These are phyloP conservation scores for Komagataella kurtzmanii DNA, from an alignment of 805 yeast species.

Conservation along the genomic window DNA sequence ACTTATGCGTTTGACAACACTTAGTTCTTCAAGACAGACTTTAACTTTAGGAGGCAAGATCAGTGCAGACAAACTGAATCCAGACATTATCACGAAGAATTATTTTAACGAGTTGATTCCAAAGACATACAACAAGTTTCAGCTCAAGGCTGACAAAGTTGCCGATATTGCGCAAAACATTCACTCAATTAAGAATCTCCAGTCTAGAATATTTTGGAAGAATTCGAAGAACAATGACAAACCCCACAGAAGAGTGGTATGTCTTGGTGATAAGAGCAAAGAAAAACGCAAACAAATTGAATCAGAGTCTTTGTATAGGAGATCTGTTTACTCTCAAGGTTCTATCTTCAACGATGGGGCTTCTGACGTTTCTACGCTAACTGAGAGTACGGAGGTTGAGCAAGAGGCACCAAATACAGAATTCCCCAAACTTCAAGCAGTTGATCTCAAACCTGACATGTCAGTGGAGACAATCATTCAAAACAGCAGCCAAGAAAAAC, in stretches of 20 bases:
- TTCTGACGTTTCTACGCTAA: not conserved
- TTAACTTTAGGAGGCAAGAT: slow-evolving; percentile 40
- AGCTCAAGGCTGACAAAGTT: slow-evolving; percentile 16
- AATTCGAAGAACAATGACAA: slow-evolving; percentile 9
- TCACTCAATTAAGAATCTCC: slow-evolving; percentile 29
- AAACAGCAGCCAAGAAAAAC: not conserved
- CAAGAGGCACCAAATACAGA: not conserved
- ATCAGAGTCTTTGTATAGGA: not conserved
- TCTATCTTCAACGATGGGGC: not conserved
- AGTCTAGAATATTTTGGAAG: slow-evolving; percentile 26
- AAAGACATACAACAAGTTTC: slow-evolving; percentile 16
- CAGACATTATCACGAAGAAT: slow-evolving; percentile 18
- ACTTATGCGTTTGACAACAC: slow-evolving; percentile 49
- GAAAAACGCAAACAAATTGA: not conserved
- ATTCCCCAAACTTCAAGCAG: not conserved
- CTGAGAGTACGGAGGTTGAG: not conserved
- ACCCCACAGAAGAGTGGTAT: slow-evolving; percentile 28
- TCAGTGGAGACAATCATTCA: not conserved
- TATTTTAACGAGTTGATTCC: slow-evolving; percentile 16
- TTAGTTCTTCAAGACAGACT: slow-evolving; percentile 69
- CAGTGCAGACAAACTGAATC: slow-evolving; percentile 19
- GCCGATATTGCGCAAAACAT: slow-evolving; percentile 22
- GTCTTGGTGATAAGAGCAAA: slow-evolving; percentile 10
- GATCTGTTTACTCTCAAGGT: not conserved
- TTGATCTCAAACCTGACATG: not conserved